phyloP scores from a whole-genome alignment of 148 eudicot species.

The Diospyros kaki region DNA sequence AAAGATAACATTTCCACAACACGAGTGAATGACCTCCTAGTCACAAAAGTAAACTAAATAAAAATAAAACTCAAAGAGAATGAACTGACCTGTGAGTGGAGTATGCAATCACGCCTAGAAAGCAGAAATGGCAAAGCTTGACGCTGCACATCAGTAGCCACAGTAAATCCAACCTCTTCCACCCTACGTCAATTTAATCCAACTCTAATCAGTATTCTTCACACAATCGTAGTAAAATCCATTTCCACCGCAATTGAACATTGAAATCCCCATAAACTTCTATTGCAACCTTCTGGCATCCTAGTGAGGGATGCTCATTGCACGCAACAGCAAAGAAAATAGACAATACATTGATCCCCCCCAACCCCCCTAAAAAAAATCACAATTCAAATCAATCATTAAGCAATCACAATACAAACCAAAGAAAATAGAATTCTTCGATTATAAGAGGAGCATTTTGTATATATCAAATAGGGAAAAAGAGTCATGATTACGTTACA shows the following conservation, averaged over 20 bases:
- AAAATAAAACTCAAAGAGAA: neutral
- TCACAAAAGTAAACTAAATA: neutral
- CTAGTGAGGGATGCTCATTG: neutral
- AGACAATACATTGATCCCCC: too few species aligned
- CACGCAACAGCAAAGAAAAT: neutral
- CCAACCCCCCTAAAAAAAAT: neutral
- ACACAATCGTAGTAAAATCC: neutral
- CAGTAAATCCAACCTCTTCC: constrained; percentile 77
- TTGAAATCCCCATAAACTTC: neutral
- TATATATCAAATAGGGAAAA: too few species aligned
- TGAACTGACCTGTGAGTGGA: constrained; percentile 87
- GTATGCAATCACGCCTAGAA: constrained; percentile 76
- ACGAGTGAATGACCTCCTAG: too few species aligned
- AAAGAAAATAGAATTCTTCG: too few species aligned
- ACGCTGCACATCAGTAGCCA: constrained; percentile 78
- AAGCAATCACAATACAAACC: neutral
- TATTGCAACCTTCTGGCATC: neutral
- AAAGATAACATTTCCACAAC: too few species aligned
- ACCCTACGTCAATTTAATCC: constrained; percentile 39
- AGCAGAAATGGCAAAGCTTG: constrained; percentile 80
- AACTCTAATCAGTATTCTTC: neutral
- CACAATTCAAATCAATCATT: neutral
- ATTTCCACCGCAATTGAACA: neutral
- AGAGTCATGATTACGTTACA: too few species aligned
- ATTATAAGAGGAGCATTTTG: too few species aligned